These are phyloP conservation scores for Entamoeba nuttalli DNA, from an alignment of 208 protist genomes.

Conservation along the genomic window DNA sequence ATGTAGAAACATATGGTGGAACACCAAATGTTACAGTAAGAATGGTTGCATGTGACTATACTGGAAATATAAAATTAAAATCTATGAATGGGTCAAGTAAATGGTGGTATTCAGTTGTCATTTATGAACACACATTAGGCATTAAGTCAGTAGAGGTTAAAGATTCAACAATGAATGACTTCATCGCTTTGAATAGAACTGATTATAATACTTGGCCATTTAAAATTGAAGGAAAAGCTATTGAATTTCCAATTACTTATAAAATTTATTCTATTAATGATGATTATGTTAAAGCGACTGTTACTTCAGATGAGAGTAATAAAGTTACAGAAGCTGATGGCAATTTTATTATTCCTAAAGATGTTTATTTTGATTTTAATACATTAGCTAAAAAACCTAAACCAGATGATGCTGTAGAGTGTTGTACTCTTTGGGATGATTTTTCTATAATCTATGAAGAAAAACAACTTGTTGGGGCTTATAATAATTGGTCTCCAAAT, in stretches of 20 bases:
- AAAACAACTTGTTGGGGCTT: background rate
- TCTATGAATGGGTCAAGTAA: background rate
- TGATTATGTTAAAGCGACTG: background rate
- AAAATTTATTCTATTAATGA: background rate
- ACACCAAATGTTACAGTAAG: background rate
- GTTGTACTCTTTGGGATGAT: background rate
- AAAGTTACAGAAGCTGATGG: background rate
- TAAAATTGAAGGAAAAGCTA: background rate
- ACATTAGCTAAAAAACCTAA: background rate
- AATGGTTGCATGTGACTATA: background rate
- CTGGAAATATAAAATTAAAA: background rate
- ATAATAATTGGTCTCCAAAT: background rate
- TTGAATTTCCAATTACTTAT: background rate
- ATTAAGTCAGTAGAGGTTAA: background rate
- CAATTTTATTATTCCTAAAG: background rate
- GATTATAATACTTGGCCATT: background rate
- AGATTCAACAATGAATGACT: background rate
- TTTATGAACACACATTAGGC: background rate
- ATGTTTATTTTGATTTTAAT: background rate
- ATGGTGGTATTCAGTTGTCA: background rate
- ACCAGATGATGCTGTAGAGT: background rate
- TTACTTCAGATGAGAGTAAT: background rate
- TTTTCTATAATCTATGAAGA: background rate
- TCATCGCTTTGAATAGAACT: background rate
- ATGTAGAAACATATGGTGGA: background rate